Conservation (phyloP, 2,329 filamentous ascomycete genomes). For the Fusarium compactum region DNA sequence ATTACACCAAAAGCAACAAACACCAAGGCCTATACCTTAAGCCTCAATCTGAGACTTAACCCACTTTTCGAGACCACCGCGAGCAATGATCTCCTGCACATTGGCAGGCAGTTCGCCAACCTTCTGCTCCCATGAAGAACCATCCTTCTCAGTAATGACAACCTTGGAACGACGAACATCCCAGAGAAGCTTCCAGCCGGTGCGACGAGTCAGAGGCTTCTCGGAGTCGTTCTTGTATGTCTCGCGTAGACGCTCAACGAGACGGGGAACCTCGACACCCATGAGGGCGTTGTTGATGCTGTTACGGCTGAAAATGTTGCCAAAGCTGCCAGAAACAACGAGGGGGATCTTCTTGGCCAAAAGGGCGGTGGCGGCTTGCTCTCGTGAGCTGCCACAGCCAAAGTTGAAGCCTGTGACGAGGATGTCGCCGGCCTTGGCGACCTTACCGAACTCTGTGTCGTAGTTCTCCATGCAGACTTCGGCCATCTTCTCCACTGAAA, state of each 20-base stretch:
- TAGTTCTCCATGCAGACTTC: slow-evolving; percentile 96
- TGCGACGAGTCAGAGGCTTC: slow-evolving; percentile 75
- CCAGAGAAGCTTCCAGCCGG: slow-evolving; percentile 87
- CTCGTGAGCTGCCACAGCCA: slow-evolving; percentile 82
- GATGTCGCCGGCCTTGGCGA: slow-evolving; percentile 79
- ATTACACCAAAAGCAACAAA: slow-evolving; percentile 11
- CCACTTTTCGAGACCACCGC: slow-evolving; percentile 85
- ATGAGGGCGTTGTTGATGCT: slow-evolving; percentile 84
- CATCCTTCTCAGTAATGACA: slow-evolving; percentile 76
- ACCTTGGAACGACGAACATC: slow-evolving; percentile 80
- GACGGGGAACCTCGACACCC: slow-evolving; percentile 74
- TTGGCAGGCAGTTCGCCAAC: slow-evolving; percentile 87
- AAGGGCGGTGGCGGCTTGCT: slow-evolving; percentile 85
- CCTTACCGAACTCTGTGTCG: slow-evolving; percentile 75
- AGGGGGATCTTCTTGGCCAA: slow-evolving; percentile 84
- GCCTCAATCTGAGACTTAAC: slow-evolving; percentile 74
- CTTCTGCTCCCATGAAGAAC: slow-evolving; percentile 79
- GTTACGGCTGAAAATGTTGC: slow-evolving; percentile 85
- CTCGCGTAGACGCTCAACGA: slow-evolving; percentile 74
- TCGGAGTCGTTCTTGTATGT: slow-evolving; percentile 63
- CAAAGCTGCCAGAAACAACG: slow-evolving; percentile 83
- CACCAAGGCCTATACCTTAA: not conserved
- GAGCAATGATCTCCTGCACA: slow-evolving; percentile 86
- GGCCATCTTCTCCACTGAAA: slow-evolving; percentile 83
- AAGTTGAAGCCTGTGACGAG: slow-evolving; percentile 91